A percentile compares a stretch with the other conserved stretches of the same genome.
Conservation (phyloP, 768 basidiomycete genomes). For the Strobilomyces echinocephalus region DNA sequence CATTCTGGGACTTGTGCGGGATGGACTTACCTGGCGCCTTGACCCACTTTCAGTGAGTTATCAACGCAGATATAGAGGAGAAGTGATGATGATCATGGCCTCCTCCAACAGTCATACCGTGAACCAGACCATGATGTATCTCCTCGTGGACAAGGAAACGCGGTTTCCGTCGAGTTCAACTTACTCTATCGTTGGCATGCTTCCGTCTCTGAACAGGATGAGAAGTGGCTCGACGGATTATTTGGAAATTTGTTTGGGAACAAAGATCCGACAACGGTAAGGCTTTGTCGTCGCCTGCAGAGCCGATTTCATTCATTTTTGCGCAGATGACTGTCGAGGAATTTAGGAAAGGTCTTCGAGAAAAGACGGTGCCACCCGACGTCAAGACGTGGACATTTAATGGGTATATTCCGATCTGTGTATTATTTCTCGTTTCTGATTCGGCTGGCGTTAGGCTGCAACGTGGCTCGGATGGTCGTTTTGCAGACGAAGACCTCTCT, state of each 20-base stretch:
- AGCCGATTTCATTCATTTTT: not conserved
- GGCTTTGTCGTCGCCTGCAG: not conserved
- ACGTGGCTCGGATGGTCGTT: constrained; percentile 50
- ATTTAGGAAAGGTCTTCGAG: constrained; percentile 15
- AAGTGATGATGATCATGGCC: not conserved
- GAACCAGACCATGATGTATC: constrained; percentile 47
- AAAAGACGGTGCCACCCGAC: constrained; percentile 7
- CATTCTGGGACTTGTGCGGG: constrained; percentile 65
- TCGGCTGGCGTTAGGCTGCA: constrained; percentile 36
- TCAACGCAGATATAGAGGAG: not conserved
- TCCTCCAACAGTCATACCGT: constrained; percentile 42
- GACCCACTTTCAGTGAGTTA: constrained; percentile 55
- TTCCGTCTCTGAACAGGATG: constrained; percentile 50
- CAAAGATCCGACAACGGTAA: constrained; percentile 39
- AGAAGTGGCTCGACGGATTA: constrained; percentile 46
- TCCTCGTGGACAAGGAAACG: constrained; percentile 70
- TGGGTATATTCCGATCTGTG: constrained; percentile 29
- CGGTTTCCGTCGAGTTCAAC: constrained; percentile 73
- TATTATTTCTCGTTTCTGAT: not conserved
- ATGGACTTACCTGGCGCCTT: constrained; percentile 62
- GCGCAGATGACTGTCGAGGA: constrained; percentile 18
- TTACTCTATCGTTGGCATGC: constrained; percentile 61
- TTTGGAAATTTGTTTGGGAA: constrained; percentile 43
- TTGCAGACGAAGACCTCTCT: constrained; percentile 61
- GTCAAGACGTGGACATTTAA: constrained; percentile 53